These are phyloP conservation scores for Kodamaea ohmeri DNA, from an alignment of 1,139 yeast genomes.

Conservation along the genomic window DNA sequence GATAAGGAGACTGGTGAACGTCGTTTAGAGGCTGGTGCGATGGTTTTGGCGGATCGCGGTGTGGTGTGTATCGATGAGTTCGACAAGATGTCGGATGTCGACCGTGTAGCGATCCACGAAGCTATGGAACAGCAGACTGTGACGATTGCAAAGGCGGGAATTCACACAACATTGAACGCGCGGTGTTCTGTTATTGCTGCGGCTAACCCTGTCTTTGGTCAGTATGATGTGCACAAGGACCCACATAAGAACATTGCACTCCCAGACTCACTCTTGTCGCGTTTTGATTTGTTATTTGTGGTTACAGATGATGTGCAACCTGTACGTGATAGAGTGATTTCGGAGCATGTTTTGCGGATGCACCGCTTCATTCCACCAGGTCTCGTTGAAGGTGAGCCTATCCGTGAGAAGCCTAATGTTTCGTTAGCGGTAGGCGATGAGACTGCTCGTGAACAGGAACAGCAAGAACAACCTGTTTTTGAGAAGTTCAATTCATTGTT, in stretches of 20 bases:
- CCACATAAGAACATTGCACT: slow-evolving; percentile 96
- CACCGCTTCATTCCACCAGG: slow-evolving; percentile 91
- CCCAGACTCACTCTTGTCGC: slow-evolving; percentile 93
- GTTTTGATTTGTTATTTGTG: slow-evolving; percentile 92
- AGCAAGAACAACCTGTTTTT: slow-evolving; percentile 58
- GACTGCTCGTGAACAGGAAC: slow-evolving; percentile 43
- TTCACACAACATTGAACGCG: slow-evolving; percentile 93
- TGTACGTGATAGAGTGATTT: slow-evolving; percentile 76
- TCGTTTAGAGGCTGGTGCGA: slow-evolving; percentile 97
- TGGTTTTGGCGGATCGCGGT: slow-evolving; percentile 98
- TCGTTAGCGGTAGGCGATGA: slow-evolving; percentile 81
- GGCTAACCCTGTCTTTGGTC: slow-evolving; percentile 97
- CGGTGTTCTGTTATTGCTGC: slow-evolving; percentile 98
- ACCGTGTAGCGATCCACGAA: slow-evolving; percentile 97
- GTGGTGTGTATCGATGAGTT: slow-evolving; percentile 98
- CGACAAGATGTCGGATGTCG: slow-evolving; percentile 95
- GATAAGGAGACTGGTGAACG: slow-evolving; percentile 98
- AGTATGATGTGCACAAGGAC: slow-evolving; percentile 92
- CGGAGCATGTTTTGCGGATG: slow-evolving; percentile 94
- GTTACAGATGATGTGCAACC: slow-evolving; percentile 95
- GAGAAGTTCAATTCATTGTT: slow-evolving; percentile 81
- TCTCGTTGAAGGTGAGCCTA: slow-evolving; percentile 89
- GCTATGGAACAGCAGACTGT: slow-evolving; percentile 99
- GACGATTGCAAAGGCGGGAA: slow-evolving; percentile 97
- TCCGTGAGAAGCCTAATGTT: slow-evolving; percentile 69